Conservation (phyloP, 805 yeast species). For the Nakazawaea ishiwadae region DNA sequence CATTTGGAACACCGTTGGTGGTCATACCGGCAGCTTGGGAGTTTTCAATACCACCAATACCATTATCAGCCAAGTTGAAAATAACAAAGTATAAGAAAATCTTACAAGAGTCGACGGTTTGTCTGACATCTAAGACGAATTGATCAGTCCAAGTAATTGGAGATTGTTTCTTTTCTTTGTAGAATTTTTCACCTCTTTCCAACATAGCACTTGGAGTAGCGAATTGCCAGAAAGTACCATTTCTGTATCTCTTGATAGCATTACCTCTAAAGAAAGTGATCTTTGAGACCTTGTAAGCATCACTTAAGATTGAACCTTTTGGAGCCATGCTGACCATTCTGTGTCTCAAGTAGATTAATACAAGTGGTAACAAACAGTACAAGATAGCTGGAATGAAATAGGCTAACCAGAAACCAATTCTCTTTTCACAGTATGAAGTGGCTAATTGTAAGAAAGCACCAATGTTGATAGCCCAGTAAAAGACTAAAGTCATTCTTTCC, state of each 20-base stretch:
- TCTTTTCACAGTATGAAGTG: constrained; percentile 45
- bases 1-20: constrained; percentile 50
- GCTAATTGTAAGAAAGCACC: constrained; percentile 52
- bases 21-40: constrained; percentile 54
- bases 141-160: constrained; percentile 35
- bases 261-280: constrained; percentile 37
- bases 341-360: constrained; percentile 32
- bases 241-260: constrained; percentile 35
- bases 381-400: constrained; percentile 51
- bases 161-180: constrained; percentile 22
- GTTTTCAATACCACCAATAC: constrained; percentile 42
- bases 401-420: constrained; percentile 52
- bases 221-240: constrained; percentile 42
- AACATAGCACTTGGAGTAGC: constrained; percentile 41
- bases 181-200: constrained; percentile 35
- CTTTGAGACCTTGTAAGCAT: constrained; percentile 34
- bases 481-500: constrained; percentile 35
- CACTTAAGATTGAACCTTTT: constrained; percentile 43
- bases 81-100: constrained; percentile 38
- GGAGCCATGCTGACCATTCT: constrained; percentile 29
- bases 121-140: constrained; percentile 41
- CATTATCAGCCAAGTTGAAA: constrained; percentile 39
- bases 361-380: constrained; percentile 47
- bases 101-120: constrained; percentile 39
- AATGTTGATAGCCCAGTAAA: constrained; percentile 52